Conservation (phyloP, 2,329 filamentous ascomycete species). For the Trichoderma sp. region DNA sequence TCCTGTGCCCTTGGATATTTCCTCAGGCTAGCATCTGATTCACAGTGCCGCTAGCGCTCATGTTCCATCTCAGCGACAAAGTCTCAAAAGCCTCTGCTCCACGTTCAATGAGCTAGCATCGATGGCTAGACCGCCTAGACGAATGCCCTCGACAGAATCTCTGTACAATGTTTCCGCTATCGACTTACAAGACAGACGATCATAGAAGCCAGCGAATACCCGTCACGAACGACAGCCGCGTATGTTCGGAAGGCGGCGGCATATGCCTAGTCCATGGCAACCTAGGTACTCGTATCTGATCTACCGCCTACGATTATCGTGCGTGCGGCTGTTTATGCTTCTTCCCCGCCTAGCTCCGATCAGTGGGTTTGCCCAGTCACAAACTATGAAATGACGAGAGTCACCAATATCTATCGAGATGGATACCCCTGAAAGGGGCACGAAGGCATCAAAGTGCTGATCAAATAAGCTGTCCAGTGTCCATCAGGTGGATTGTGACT, state of each 20-base stretch:
- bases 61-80: neutral
- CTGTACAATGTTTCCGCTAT: neutral
- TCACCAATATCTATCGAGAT: neutral
- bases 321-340: neutral
- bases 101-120: neutral
- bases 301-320: neutral
- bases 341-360: neutral
- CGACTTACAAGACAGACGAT: neutral
- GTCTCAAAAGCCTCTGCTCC: constrained; percentile 2
- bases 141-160: neutral
- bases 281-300: neutral
- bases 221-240: neutral
- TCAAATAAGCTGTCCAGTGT: neutral
- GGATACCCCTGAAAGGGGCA: constrained; percentile 1
- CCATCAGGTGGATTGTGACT: neutral
- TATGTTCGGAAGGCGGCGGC: neutral
- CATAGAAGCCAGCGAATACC: neutral
- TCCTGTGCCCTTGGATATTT: neutral
- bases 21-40: neutral
- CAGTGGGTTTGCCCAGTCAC: neutral
- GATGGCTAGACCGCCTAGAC: neutral
- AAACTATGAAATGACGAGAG: neutral
- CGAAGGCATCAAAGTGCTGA: neutral
- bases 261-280: neutral
- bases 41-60: neutral